Base-by-base conservation (phyloP, 2,329 filamentous ascomycete genomes). In the Fusarium bulbicola region DNA sequence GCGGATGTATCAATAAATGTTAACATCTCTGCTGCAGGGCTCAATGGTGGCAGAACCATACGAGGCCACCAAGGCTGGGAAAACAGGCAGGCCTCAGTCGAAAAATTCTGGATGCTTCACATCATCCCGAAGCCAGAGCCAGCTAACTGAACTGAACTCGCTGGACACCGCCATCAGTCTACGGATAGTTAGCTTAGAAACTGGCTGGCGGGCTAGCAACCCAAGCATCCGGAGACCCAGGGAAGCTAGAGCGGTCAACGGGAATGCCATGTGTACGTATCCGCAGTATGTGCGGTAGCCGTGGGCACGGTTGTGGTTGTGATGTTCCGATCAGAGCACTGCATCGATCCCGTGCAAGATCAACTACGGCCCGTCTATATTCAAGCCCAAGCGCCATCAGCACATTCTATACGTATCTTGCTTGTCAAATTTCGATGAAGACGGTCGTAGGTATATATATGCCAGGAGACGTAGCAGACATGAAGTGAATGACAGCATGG, bases 171-270 rank as follows among this genome's bases (percentile, higher is more conserved):
- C 76, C 66, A 73, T 76, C 59, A 53, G 63, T 58, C 42, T 37
- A 50, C 42, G 42, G 32, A 30, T 36, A 58, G 32, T 73, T 77
- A 78, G 73, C 64, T 70, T 63, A 66, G 50, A 74, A 59, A 58
- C 65, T 68, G 76, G 74, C 69, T 70, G 70, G 70, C 74, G 70
- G 71, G 71, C 68, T 66, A 75, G 69, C 52, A 67, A 64, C 67
- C 73, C 74, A 74, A 74, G 68, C 50, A 73, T 67, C 73, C 66
- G 76, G 74, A 72, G 75, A 68, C 60, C 65, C 53, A 69, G 59
- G 70, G 63, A 65, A 63, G 59, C 74, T 74, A 73, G 50, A 74
- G 76, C 76, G 76, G 76, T 77, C 76, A 77, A 76, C 76, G 61
- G 68, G 66, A 74, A 64, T 74, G 70, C 74, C 70, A 73, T 73